Percentiles rank a stretch among this genome's conserved stretches.
phyloP scores from a whole-genome alignment of 208 protist genomes.

The Leishmania martiniquensis region DNA sequence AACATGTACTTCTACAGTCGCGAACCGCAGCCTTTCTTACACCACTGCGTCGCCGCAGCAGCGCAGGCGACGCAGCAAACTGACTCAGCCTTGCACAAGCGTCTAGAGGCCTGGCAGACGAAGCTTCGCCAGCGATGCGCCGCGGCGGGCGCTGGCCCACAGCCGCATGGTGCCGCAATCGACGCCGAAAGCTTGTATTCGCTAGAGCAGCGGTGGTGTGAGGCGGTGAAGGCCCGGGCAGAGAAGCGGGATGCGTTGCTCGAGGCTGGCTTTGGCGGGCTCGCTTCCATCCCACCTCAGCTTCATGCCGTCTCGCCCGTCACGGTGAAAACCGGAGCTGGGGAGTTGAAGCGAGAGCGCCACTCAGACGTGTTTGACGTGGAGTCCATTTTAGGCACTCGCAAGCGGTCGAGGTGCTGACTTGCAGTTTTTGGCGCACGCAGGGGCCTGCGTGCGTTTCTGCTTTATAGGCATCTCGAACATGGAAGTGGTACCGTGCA shows the following conservation, averaged over 20 bases:
- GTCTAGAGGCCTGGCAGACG: slow-evolving; percentile 47
- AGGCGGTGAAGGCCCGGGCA: slow-evolving; percentile 7
- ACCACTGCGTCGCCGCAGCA: slow-evolving; percentile 43
- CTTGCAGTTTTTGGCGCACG: not conserved
- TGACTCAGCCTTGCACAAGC: not conserved
- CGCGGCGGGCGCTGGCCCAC: not conserved
- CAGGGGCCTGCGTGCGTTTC: not conserved
- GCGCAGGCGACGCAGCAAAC: slow-evolving; percentile 9
- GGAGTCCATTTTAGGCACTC: slow-evolving; percentile 48
- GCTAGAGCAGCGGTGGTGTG: slow-evolving; percentile 20
- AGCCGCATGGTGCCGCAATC: not conserved
- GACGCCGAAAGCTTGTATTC: slow-evolving; percentile 8
- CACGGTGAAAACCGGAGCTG: slow-evolving; percentile 25
- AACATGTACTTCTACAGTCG: slow-evolving; percentile 90
- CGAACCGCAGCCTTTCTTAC: slow-evolving; percentile 68
- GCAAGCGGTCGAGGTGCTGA: slow-evolving; percentile 29
- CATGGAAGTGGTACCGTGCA: not conserved
- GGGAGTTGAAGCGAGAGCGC: slow-evolving; percentile 52
- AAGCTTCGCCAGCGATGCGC: slow-evolving; percentile 49
- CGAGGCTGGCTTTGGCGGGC: slow-evolving; percentile 29
- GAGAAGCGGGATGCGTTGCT: slow-evolving; percentile 28
- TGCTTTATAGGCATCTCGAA: not conserved
- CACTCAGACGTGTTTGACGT: slow-evolving; percentile 61
- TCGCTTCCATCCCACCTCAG: slow-evolving; percentile 26
- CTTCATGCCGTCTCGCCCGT: not conserved